These are phyloP conservation scores for Stemphylium vesicarium DNA, from an alignment of 2,329 filamentous ascomycete genomes.

Conservation along the genomic window DNA sequence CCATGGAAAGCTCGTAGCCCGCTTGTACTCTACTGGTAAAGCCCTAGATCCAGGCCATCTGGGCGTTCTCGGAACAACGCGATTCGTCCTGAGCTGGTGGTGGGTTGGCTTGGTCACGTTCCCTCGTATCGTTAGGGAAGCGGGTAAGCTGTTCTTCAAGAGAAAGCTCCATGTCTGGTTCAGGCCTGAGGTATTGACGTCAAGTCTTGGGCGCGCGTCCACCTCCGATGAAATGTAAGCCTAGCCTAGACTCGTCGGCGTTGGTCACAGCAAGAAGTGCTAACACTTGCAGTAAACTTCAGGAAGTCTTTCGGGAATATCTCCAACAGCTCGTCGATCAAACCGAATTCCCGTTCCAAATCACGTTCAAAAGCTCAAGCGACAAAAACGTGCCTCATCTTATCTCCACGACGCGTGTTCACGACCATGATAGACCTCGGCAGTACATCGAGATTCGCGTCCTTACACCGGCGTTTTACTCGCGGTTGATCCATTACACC, in stretches of 20 bases:
- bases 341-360: conserved; percentile 52
- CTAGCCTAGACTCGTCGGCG: not conserved
- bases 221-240: conserved; percentile 56
- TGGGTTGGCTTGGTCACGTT: conserved; percentile 72
- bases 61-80: conserved; percentile 50
- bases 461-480: conserved; percentile 71
- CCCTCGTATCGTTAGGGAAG: conserved; percentile 69
- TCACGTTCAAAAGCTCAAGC: conserved; percentile 64
- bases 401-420: conserved; percentile 29
- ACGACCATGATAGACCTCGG: conserved; percentile 6
- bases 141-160: conserved; percentile 62
- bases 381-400: conserved; percentile 26
- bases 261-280: not conserved
- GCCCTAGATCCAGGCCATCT: conserved; percentile 60
- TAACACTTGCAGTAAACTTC: conserved; percentile 38
- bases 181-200: conserved; percentile 65
- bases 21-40: conserved; percentile 61
- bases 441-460: conserved; percentile 63
- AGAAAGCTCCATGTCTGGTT: conserved; percentile 68
- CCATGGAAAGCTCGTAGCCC: conserved; percentile 66
- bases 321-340: conserved; percentile 57
- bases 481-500: conserved; percentile 67
- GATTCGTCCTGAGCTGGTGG: conserved; percentile 65
- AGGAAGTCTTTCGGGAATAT: conserved; percentile 50
- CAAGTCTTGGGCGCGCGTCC: conserved; percentile 62